Percentiles rank a stretch among this genome's conserved stretches.
phyloP scores from a whole-genome alignment of 352 stramenopile species.

The Thalassiosira livingstoniorum region DNA sequence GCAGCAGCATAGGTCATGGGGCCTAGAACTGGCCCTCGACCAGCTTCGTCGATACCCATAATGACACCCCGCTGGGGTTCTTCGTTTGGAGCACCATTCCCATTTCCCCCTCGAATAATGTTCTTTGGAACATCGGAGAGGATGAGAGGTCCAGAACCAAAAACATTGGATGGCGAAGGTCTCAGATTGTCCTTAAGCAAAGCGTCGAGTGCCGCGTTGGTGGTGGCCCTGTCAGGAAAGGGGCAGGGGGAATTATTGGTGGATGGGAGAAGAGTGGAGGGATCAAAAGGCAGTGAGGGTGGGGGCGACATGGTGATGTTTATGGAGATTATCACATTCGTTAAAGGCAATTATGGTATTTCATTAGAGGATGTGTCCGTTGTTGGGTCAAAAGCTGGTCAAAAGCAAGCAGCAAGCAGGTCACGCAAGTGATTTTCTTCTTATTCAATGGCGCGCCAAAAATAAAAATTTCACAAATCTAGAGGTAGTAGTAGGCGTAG shows the following conservation, averaged over 20 bases:
- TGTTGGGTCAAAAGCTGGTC: no score
- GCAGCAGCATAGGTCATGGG: conserved; percentile 94
- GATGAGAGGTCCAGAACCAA: conserved; percentile 69
- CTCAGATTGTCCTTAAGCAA: conserved; percentile 31
- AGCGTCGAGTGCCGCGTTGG: conserved; percentile 42
- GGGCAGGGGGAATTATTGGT: conserved; percentile 14
- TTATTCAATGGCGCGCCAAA: no score
- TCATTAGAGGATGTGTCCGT: no score
- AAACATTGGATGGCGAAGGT: conserved; percentile 62
- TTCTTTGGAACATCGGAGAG: conserved; percentile 73
- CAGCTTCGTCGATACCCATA: conserved; percentile 95
- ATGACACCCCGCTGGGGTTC: conserved; percentile 52
- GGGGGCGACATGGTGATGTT: no score
- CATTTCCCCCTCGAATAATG: no score
- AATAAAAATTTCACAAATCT: no score
- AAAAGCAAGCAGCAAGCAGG: no score
- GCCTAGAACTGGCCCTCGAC: conserved; percentile 92
- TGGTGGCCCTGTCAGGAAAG: conserved; percentile 40
- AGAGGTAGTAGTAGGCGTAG: no score
- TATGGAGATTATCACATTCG: no score
- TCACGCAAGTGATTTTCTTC: no score
- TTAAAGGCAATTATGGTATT: no score
- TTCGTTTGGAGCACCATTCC: no score
- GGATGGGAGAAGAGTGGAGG: conserved; percentile 35
- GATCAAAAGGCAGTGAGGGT: conserved; percentile 34